A percentile compares a stretch with the other conserved stretches of the same genome.
Evolutionary conservation across 192 early-diverging fungal genomes (phyloP).

Genomic region (Gamsiella multidivaricata): DNA sequence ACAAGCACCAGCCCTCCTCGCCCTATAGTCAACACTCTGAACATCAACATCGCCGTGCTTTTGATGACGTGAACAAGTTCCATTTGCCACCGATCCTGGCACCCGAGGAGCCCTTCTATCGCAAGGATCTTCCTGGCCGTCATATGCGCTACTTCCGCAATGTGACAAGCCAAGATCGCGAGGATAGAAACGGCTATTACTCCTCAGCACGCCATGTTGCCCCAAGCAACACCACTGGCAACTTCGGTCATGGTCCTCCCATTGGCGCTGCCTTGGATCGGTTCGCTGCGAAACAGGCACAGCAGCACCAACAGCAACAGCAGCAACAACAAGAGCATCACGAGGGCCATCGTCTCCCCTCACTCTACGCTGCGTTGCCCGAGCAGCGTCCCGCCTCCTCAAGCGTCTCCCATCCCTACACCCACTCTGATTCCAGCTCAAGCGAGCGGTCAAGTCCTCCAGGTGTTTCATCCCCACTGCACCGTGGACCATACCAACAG

Average conservation of each 20-base stretch:
- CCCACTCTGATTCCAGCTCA: conserved; percentile 14
- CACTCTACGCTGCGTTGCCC: conserved; percentile 38
- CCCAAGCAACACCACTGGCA: conserved; percentile 52
- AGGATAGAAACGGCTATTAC: conserved; percentile 42
- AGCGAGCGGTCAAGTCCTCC: conserved; percentile 28
- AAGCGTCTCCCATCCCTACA: conserved; percentile 12
- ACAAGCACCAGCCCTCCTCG: conserved; percentile 33
- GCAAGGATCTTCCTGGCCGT: conserved; percentile 45
- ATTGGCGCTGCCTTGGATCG: conserved; percentile 38
- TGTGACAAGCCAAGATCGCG: conserved; percentile 50
- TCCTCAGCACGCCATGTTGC: conserved; percentile 48
- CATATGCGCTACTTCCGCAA: conserved; percentile 54
- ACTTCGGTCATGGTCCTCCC: conserved; percentile 48
- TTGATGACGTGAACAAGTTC: conserved; percentile 33
- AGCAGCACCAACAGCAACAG: conserved; percentile 21
- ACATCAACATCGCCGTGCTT: not conserved
- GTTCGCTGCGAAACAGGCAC: conserved; percentile 22
- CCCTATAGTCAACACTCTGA: conserved; percentile 6
- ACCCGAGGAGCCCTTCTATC: conserved; percentile 49
- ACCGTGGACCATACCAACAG: conserved; percentile 11
- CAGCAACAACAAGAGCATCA: conserved; percentile 14
- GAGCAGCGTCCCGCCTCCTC: conserved; percentile 30
- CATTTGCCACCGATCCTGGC: conserved; percentile 38
- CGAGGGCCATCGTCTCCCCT: conserved; percentile 28
- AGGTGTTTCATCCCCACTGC: conserved; percentile 1